These are phyloP conservation scores for Coemansia sp. DNA, from an alignment of 192 early-diverging fungal genomes.

Conservation along the genomic window DNA sequence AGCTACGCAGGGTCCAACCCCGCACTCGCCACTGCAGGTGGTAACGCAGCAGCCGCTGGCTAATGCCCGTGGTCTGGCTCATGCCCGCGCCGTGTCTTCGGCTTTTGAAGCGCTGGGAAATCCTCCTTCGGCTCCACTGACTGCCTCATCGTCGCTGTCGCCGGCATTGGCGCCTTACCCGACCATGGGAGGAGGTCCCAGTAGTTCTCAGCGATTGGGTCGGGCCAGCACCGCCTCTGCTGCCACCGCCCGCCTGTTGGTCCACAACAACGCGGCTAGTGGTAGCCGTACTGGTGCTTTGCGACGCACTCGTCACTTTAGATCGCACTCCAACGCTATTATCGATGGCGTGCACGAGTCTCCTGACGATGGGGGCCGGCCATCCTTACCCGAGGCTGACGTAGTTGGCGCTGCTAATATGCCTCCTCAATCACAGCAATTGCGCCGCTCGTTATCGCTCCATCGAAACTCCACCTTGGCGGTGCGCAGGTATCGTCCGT, in stretches of 20 bases:
- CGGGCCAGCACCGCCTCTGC: slow-evolving; percentile 6
- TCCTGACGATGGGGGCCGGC: background rate
- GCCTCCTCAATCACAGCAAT: slow-evolving; percentile 3
- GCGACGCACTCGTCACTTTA: slow-evolving; percentile 25
- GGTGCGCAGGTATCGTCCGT: slow-evolving; percentile 43
- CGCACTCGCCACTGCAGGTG: slow-evolving; percentile 24
- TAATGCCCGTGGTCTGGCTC: slow-evolving; percentile 35
- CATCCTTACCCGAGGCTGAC: slow-evolving; percentile 5
- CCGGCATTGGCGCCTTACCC: slow-evolving; percentile 27
- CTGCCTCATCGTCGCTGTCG: slow-evolving; percentile 17
- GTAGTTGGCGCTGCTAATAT: background rate
- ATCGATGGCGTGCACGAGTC: slow-evolving; percentile 7
- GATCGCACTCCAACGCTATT: slow-evolving; percentile 18
- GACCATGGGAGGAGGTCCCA: background rate
- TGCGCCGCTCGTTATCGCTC: slow-evolving; percentile 35
- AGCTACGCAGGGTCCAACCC: background rate
- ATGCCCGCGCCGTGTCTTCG: slow-evolving; percentile 49
- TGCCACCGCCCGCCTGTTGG: background rate
- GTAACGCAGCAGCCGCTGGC: slow-evolving; percentile 9
- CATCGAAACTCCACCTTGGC: slow-evolving; percentile 3
- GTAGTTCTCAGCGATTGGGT: background rate
- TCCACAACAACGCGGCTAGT: background rate
- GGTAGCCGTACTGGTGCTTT: slow-evolving; percentile 15
- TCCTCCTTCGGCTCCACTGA: slow-evolving; percentile 7
- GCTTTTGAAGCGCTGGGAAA: slow-evolving; percentile 47